Base-by-base conservation (phyloP, 1,139 yeast species). In the Debaryomyces udenii region DNA sequence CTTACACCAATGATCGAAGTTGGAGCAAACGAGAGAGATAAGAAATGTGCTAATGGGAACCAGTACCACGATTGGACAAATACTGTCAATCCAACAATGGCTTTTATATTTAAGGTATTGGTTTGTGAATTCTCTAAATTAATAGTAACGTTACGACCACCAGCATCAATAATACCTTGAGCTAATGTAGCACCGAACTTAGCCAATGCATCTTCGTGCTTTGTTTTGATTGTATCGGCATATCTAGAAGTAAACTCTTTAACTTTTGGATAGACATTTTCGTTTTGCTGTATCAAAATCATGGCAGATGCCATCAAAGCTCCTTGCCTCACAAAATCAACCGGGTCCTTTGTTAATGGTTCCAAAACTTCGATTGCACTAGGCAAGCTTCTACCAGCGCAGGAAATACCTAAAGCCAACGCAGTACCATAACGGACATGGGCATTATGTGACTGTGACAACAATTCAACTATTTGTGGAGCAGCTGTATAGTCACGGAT, bases 381-480 rank as follows among this genome's bases (percentile, higher is more conserved):
- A 41, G 86, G 81, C 43, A 87, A 70, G 4, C 91, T 94, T 61
- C 95, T 86, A 40, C 99, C 99, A 22, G 98, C 97, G 73, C 98
- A 91, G 2, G 98, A 83, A 46, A 94, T 87, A 66, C 98, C 99
- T 50, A 93, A 76, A 0, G 99, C 99, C 81, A 93, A 74, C 2
- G 98, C 96, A 31, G 98, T 86, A 68, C 99, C 99, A 61, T 94
- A 93, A 66, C 99, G 87, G 24, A 94, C 99, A 61, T 94, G 98
- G 11, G 99, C 96, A 61, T 93, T 94, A 64, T 93, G 97, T 1
- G 96, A 88, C 65, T 91, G 96, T 1, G 96, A 81, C 54, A 94
- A 76, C 48, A 93, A 76, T 62, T 91, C 96, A 28, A 93, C 97
- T 69, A 94, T 86, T 56, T 95, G 86, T 46, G 99, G 99, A 26